Evolutionary conservation across 2,329 filamentous ascomycete genomes (phyloP), one percentile per base, ranked within the genome.

Genomic region (Aureobasidium sp.): DNA sequence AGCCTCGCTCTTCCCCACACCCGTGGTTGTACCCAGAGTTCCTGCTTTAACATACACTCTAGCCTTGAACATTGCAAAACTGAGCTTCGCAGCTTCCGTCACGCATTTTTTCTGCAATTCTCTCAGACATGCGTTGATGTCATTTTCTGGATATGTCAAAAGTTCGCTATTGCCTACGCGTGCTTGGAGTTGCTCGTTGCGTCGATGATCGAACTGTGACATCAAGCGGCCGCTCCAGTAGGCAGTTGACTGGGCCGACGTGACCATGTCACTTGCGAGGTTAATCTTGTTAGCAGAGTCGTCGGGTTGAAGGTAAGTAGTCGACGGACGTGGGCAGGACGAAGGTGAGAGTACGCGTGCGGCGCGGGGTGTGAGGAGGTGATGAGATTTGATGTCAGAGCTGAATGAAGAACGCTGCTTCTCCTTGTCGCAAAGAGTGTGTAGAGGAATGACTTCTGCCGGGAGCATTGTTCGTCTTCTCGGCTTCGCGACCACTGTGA

Each of bases 41-140:
- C 57, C 36, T 32, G 57, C 14, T 8, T 36, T 59, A 34, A 50
- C 27, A 5, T 50, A 16, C 8, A 49, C 10, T 21, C 25, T 59
- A 16, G 57, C 57, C 27, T 59, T 59, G 57, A 59, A 59, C 44
- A 50, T 50, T 9, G 44, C 57, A n/a, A 59, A 59, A 16, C 57
- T 50, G 4, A 59, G n/a, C 25, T 14, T 59, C 14, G 57, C 57
- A 25, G 45, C 36, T 16, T 59, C 57, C 2, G 57, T 59, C 27
- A 42, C 57, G 41, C 57, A 59, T 5, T 49, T 59, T 0, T 41
- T 50, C 45, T 59, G 45, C 27, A 59, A 13, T 16, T 49, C 57
- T 5, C n/a, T 42, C 42, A 59, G 14, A 21, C 57, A 59, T 3
- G 21, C 6, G 10, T 50, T 30, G 10, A 59, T 10, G 16, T 59